Evolutionary conservation across 352 stramenopile genomes (phyloP), one percentile per base, ranked within the genome.

Genomic region (Blastocystis sp.): DNA sequence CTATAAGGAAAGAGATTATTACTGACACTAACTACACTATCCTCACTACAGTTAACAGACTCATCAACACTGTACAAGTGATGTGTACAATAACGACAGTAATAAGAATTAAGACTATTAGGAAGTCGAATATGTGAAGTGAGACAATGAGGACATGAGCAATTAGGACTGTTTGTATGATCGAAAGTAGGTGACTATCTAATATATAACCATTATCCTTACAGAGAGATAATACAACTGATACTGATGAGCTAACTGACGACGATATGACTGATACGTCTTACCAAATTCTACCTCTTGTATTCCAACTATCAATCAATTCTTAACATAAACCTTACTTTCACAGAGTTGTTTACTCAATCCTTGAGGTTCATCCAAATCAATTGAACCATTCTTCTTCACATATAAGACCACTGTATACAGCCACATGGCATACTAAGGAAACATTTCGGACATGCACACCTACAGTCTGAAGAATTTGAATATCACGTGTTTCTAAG

Each of bases 371-470:
- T 37, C 29, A 7, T 35, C 35, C 19, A 83, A 49, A 14, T 21
- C 21, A 14, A 42, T 52, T 11, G 14, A 35, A 12, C 46, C 51
- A 16, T 42, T 35, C 12, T 21, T 21, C 27, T 49, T 21, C 29
- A 83, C 43, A 27, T 65, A 83, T 11, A 42, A 29, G 2, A 24
- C 9, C n/a, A 83, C 71, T 7, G 49, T 51, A 32, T 67, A 83
- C 11, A 83, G 49, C 71, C 71, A 83, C 71, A 83, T 65, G 5
- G 51, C 9, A 29, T 83, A 83, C 71, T 83, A 66, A 19, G 54
- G 12, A 2, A 37, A 3, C 54, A 14, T 19, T 3, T 14, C 14
- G 1, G 9, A 0, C 4, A 0, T 19, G 14, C n/a, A 42, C 4
- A 35, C 27, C 1, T 27, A 83, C 71, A 0, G 46, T 43, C 35